phyloP scores from a whole-genome alignment of 1,139 yeast genomes.

The Saccharomyces hybrid region DNA sequence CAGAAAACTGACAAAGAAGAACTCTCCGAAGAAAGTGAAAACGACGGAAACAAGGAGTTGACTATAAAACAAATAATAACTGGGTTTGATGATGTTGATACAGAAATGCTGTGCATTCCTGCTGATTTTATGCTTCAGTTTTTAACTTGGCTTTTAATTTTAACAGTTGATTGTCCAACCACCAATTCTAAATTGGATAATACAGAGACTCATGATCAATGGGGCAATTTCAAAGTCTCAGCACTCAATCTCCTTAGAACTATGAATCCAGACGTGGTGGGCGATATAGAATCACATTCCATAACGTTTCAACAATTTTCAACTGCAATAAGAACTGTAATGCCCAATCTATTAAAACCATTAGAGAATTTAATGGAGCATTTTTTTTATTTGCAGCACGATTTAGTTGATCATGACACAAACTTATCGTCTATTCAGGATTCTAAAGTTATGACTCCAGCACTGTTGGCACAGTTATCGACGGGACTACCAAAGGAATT shows the following conservation, averaged over 20 bases:
- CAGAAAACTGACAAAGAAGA: slow-evolving; percentile 27
- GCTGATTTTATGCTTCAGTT: slow-evolving; percentile 36
- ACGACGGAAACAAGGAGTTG: slow-evolving; percentile 10
- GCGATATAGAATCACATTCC: slow-evolving; percentile 20
- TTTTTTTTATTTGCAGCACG: slow-evolving; percentile 24
- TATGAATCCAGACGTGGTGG: slow-evolving; percentile 34
- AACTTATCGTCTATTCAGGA: slow-evolving; percentile 4
- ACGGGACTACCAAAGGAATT: slow-evolving; percentile 31
- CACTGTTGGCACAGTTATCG: slow-evolving; percentile 31
- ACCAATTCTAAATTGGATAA: slow-evolving; percentile 19
- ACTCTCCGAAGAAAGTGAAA: slow-evolving; percentile 7
- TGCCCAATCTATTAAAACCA: slow-evolving; percentile 37
- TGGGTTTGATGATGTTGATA: slow-evolving; percentile 29
- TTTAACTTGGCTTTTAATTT: slow-evolving; percentile 39
- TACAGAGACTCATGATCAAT: slow-evolving; percentile 12
- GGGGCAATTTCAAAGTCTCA: slow-evolving; percentile 23
- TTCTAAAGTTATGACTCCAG: slow-evolving; percentile 30
- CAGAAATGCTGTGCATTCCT: slow-evolving; percentile 32
- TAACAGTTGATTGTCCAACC: slow-evolving; percentile 32
- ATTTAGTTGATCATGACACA: slow-evolving; percentile 11
- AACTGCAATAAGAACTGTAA: slow-evolving; percentile 28
- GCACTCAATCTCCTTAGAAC: slow-evolving; percentile 40
- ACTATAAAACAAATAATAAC: slow-evolving; percentile 16
- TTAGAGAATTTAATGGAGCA: slow-evolving; percentile 36
- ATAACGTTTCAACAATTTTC: slow-evolving; percentile 37